phyloP scores from a whole-genome alignment of 371 early-diverging fungal genomes.

The Mucor indicus region DNA sequence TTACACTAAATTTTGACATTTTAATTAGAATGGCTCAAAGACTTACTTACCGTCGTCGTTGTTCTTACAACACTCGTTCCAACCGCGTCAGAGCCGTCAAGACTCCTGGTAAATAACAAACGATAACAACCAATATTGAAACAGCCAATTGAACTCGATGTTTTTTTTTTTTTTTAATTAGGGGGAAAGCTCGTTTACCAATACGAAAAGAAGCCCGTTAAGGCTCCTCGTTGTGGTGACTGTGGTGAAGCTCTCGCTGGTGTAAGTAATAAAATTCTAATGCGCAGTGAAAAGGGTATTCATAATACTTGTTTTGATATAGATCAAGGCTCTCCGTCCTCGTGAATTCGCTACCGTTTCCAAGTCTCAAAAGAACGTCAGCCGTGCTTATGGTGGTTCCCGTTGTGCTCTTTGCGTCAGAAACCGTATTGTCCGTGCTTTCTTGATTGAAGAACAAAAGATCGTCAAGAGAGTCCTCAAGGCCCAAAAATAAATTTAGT shows the following conservation, averaged over 20 bases:
- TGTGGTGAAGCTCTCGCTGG: constrained; percentile 90
- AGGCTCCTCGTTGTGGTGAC: constrained; percentile 96
- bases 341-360: constrained; percentile 86
- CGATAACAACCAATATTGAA: too few species aligned
- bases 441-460: constrained; percentile 99
- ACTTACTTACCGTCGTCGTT: constrained; percentile 95
- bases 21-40: constrained; percentile 89
- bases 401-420: constrained; percentile 94
- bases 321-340: constrained; percentile 93
- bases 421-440: constrained; percentile 95
- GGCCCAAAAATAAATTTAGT: constrained; percentile 61
- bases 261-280: constrained; percentile 49
- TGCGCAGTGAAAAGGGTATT: neutral
- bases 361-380: constrained; percentile 91
- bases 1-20: too few species aligned
- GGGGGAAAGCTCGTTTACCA: constrained; percentile 91
- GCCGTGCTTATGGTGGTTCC: constrained; percentile 96
- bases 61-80: constrained; percentile 98
- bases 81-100: constrained; percentile 95
- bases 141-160: too few species aligned
- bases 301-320: too few species aligned
- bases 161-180: constrained; percentile 24
- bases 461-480: constrained; percentile 98
- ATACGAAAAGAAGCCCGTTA: constrained; percentile 91
- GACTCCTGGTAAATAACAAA: constrained; percentile 96